Evolutionary conservation across 306 rosid genomes (phyloP).

Genomic region (Styphnolobium japonicum): DNA sequence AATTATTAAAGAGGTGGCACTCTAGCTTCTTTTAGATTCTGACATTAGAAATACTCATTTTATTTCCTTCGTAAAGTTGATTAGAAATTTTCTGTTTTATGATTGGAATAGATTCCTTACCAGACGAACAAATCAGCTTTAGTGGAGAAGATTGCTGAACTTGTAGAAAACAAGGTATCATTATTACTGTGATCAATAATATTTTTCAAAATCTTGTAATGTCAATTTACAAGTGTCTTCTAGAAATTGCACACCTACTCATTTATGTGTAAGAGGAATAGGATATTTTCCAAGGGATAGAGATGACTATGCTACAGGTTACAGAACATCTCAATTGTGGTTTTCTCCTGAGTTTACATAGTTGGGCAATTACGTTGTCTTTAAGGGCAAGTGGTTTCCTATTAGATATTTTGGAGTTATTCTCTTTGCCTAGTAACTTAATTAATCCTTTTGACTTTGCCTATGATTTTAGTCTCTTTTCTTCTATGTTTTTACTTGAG

Average conservation of each 20-base stretch:
- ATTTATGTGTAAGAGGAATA: not conserved
- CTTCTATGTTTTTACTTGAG: not conserved
- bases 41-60: conserved; percentile 5
- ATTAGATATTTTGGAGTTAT: not conserved
- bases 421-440: not conserved
- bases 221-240: not conserved
- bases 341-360: not conserved
- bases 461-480: not conserved
- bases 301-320: not conserved
- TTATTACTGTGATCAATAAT: conserved; percentile 24
- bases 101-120: conserved; percentile 78
- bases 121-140: conserved; percentile 88
- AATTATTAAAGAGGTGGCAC: conserved; percentile 75
- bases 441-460: not conserved
- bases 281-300: not conserved
- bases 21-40: conserved; percentile 21
- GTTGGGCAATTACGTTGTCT: not conserved
- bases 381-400: not conserved
- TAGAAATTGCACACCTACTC: not conserved
- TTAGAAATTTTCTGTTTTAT: conserved; percentile 6
- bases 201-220: not conserved
- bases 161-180: conserved; percentile 85
- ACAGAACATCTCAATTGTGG: not conserved
- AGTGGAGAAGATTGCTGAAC: conserved; percentile 96
- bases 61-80: conserved; percentile 14